phyloP scores from a whole-genome alignment of 2,329 filamentous ascomycete species.

The Xylaria sp. region DNA sequence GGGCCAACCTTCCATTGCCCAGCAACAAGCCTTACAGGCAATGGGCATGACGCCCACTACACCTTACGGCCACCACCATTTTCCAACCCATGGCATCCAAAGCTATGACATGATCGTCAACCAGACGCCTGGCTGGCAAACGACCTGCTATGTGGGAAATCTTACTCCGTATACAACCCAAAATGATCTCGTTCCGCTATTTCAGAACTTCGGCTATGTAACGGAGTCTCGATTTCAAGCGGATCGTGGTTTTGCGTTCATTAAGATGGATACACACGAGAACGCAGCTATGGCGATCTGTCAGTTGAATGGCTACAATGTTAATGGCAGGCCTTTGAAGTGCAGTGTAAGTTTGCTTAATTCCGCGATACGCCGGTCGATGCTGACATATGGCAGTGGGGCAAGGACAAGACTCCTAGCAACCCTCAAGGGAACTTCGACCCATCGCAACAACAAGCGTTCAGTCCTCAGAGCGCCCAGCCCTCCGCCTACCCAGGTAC shows the following conservation, averaged over 20 bases:
- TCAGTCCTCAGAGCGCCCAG: constrained; percentile 79
- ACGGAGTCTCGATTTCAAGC: constrained; percentile 98
- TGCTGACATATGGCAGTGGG: constrained; percentile 76
- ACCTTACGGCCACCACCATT: constrained; percentile 96
- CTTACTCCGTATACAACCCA: constrained; percentile 97
- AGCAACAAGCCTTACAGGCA: constrained; percentile 95
- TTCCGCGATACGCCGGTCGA: constrained; percentile 32
- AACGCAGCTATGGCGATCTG: constrained; percentile 99
- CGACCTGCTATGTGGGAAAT: constrained; percentile 97
- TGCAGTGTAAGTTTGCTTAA: constrained; percentile 84
- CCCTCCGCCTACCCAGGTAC: constrained; percentile 79
- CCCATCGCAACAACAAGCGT: constrained; percentile 75
- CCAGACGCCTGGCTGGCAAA: constrained; percentile 98
- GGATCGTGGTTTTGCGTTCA: constrained; percentile 96
- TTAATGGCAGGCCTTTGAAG: constrained; percentile 95
- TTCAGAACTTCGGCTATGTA: constrained; percentile 98
- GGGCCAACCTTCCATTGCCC: constrained; percentile 97
- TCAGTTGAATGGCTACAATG: constrained; percentile 96
- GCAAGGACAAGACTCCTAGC: constrained; percentile 95
- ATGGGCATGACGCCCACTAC: constrained; percentile 99
- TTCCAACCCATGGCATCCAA: constrained; percentile 94
- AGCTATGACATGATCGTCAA: constrained; percentile 97
- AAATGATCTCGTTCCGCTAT: constrained; percentile 95
- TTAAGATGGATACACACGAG: constrained; percentile 99
- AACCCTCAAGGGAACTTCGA: constrained; percentile 75